Conservation (phyloP, 805 yeast genomes). For the Zygotorulaspora florentina region DNA sequence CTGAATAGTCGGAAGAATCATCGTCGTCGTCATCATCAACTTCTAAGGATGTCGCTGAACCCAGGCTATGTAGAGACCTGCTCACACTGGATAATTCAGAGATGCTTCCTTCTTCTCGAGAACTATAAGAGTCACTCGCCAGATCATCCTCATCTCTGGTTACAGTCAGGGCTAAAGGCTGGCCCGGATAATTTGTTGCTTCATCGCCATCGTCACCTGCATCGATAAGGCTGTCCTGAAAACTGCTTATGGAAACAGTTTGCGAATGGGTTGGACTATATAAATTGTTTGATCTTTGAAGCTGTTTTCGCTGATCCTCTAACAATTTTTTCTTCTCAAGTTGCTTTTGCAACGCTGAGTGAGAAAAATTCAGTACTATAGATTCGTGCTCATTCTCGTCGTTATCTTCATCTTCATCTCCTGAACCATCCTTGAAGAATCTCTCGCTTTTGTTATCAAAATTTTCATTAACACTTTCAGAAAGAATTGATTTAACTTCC, state of each 20-base stretch:
- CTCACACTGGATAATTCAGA: conserved; percentile 20
- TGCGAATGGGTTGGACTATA: conserved; percentile 23
- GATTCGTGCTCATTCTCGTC: conserved; percentile 18
- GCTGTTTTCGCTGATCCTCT: background rate
- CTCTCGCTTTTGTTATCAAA: background rate
- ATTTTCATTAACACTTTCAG: conserved; percentile 7
- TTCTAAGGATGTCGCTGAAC: conserved; percentile 11
- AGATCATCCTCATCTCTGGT: conserved; percentile 14
- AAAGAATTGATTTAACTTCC: conserved; percentile 9
- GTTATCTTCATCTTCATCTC: conserved; percentile 7
- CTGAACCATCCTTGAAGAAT: background rate
- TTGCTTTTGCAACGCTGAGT: conserved; percentile 6
- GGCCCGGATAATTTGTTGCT: conserved; percentile 14
- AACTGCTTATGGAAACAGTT: conserved; percentile 26
- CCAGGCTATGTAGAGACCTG: conserved; percentile 14
- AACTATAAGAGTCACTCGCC: conserved; percentile 1
- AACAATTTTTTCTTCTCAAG: conserved; percentile 1
- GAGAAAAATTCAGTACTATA: conserved; percentile 25
- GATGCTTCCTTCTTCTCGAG: conserved; percentile 6
- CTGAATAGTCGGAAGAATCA: conserved; percentile 15
- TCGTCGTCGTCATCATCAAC: conserved; percentile 5
- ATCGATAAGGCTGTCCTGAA: conserved; percentile 7
- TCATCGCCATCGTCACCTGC: conserved; percentile 7
- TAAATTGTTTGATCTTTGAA: background rate
- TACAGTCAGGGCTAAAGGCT: conserved; percentile 16